A percentile compares a stretch with the other conserved stretches of the same genome.
phyloP scores from a whole-genome alignment of 345 rosid genomes.

The Punica granatum region DNA sequence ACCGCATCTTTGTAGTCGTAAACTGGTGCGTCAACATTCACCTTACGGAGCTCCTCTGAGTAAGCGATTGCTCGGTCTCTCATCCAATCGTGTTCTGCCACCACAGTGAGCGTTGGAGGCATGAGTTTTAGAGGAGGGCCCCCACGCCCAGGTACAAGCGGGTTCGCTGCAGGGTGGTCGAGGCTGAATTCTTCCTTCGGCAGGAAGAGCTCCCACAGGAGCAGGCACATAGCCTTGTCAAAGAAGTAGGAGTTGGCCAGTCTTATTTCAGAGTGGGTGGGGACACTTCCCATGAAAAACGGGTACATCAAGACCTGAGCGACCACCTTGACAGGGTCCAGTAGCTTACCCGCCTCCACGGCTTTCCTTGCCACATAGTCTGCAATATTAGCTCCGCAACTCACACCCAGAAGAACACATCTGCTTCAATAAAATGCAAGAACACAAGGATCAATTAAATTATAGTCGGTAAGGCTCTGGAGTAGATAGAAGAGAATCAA shows the following conservation, averaged over 20 bases:
- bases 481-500: not conserved
- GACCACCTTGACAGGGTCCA: slow-evolving; percentile 84
- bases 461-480: not conserved
- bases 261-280: slow-evolving; percentile 81
- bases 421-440: slow-evolving; percentile 31
- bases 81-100: slow-evolving; percentile 98
- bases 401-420: slow-evolving; percentile 86
- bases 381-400: slow-evolving; percentile 88
- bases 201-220: slow-evolving; percentile 88
- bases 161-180: slow-evolving; percentile 85
- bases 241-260: slow-evolving; percentile 80
- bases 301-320: slow-evolving; percentile 96
- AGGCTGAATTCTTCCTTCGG: slow-evolving; percentile 66
- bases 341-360: slow-evolving; percentile 55
- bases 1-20: slow-evolving; percentile 91
- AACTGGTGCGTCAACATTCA: slow-evolving; percentile 82
- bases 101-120: slow-evolving; percentile 92
- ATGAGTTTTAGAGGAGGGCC: slow-evolving; percentile 76
- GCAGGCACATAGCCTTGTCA: slow-evolving; percentile 72
- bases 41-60: slow-evolving; percentile 80
- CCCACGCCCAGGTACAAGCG: slow-evolving; percentile 56
- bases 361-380: slow-evolving; percentile 73
- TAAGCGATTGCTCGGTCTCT: slow-evolving; percentile 92
- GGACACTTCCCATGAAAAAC: slow-evolving; percentile 69
- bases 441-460: not conserved